Evolutionary conservation across 73 alveolate genomes (phyloP), one percentile per base, ranked within the genome.

Genomic region (Effrenium voratum): DNA sequence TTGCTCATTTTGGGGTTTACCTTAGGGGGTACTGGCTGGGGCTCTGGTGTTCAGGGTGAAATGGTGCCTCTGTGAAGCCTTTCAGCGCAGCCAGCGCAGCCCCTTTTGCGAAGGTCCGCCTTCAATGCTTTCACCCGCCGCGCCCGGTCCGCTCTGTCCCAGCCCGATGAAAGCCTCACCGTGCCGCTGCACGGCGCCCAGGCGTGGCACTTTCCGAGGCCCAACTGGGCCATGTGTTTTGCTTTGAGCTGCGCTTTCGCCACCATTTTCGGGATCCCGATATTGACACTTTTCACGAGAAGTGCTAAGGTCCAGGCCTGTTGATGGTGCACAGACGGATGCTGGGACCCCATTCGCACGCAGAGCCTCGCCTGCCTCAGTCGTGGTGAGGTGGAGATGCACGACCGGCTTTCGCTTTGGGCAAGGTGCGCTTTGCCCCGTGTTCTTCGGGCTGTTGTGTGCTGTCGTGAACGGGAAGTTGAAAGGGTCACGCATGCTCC

Each of bases 301-400:
- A 38, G 2, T 8, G 49, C 34, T 34, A 28, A 82, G 93, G 93
- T 84, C 93, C 38, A 49, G 93, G 44, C 79, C 93, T 10, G 41
- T 77, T 36, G 93, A 84, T 84, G 93, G 93, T 44, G 93, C 93
- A 28, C 93, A 84, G 34, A 84, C 93, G 1, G 93, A 84, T 84
- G 93, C 55, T 30, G 16, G 72, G 72, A 30, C 72, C n/a, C 16
- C 72, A 57, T 22, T 57, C 16, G 72, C n/a, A 30, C 72, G 28
- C 72, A 22, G n/a, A 57, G 16, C 30, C 68, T 55, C 68, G 24
- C 82, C 22, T 36, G 46, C 41, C n/a, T 72, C 83, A 24, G 47
- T n/a, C 73, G 13, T 26, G 72, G 19, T 22, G 5, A 82, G 93
- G 93, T 52, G 45, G 93, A 82, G 47, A 84, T 55, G 93, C 77